phyloP scores from a whole-genome alignment of 2,329 filamentous ascomycete species.

The Pseudogymnoascus sp. region DNA sequence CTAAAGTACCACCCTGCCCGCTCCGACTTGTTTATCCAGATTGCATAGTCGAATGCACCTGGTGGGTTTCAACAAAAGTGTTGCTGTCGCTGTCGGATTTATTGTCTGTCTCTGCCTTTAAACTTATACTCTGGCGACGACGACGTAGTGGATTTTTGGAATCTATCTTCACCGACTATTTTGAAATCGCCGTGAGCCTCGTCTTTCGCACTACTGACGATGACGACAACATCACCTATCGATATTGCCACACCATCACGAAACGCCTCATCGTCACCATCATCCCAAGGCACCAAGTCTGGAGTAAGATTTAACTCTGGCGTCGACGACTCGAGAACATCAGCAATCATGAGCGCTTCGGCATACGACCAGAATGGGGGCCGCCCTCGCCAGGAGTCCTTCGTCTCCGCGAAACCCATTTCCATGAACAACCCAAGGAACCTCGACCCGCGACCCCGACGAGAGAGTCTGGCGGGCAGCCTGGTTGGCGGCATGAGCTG shows the following conservation, averaged over 20 bases:
- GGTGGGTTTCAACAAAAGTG: slow-evolving; percentile 8
- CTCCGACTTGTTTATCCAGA: slow-evolving; percentile 8
- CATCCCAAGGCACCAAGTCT: slow-evolving; percentile 28
- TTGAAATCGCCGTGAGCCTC: background rate
- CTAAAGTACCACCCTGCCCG: slow-evolving; percentile 7
- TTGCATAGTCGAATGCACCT: slow-evolving; percentile 6
- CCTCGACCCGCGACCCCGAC: slow-evolving; percentile 46
- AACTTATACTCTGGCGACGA: background rate
- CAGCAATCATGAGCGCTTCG: slow-evolving; percentile 50
- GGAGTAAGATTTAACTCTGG: slow-evolving; percentile 20
- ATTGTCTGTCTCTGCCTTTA: background rate
- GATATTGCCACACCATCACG: slow-evolving; percentile 27
- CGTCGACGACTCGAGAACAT: slow-evolving; percentile 22
- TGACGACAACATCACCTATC: slow-evolving; percentile 28
- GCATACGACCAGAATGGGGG: slow-evolving; percentile 48
- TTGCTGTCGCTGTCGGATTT: background rate
- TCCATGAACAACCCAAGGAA: slow-evolving; percentile 56
- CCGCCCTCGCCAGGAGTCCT: slow-evolving; percentile 53
- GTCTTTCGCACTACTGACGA: slow-evolving; percentile 14
- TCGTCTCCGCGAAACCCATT: slow-evolving; percentile 58
- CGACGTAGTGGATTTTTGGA: background rate
- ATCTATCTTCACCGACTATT: background rate
- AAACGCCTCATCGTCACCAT: slow-evolving; percentile 29
- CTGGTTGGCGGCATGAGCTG: slow-evolving; percentile 84
- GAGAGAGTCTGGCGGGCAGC: slow-evolving; percentile 56